These are phyloP conservation scores for Cardamine resedifolia DNA, from an alignment of 345 rosid species.

Conservation along the genomic window DNA sequence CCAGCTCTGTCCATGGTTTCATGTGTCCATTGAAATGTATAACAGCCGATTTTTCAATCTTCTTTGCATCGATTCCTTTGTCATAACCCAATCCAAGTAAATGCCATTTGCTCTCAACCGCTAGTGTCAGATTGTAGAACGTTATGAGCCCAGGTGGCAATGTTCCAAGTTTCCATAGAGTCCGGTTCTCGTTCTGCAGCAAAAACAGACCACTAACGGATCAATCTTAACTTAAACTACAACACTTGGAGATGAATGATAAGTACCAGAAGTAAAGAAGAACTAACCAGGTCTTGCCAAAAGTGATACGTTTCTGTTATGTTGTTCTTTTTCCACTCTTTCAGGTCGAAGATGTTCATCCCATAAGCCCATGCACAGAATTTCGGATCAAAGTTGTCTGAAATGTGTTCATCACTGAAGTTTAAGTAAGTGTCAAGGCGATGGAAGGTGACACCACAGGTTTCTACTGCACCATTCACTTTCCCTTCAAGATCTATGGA, in stretches of 20 bases:
- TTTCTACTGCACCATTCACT: constrained; percentile 76
- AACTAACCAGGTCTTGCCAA: constrained; percentile 47
- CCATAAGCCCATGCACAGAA: constrained; percentile 76
- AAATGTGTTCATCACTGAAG: constrained; percentile 51
- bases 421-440: constrained; percentile 55
- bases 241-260: not conserved
- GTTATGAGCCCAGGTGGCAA: constrained; percentile 65
- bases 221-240: not conserved
- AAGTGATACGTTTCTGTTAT: constrained; percentile 47
- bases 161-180: constrained; percentile 58
- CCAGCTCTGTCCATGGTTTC: constrained; percentile 72
- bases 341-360: constrained; percentile 66
- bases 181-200: constrained; percentile 52
- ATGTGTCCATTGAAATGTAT: constrained; percentile 67
- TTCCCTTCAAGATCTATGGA: constrained; percentile 52
- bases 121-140: constrained; percentile 52
- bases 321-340: constrained; percentile 52
- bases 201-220: not conserved
- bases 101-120: constrained; percentile 60
- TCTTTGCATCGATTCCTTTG: constrained; percentile 39
- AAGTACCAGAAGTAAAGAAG: not conserved
- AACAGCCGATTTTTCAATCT: constrained; percentile 54
- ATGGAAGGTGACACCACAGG: constrained; percentile 57
- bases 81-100: constrained; percentile 65
- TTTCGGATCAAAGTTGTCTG: constrained; percentile 45